phyloP scores from a whole-genome alignment of 768 basidiomycete genomes.

The Pulveroboletus sp. region DNA sequence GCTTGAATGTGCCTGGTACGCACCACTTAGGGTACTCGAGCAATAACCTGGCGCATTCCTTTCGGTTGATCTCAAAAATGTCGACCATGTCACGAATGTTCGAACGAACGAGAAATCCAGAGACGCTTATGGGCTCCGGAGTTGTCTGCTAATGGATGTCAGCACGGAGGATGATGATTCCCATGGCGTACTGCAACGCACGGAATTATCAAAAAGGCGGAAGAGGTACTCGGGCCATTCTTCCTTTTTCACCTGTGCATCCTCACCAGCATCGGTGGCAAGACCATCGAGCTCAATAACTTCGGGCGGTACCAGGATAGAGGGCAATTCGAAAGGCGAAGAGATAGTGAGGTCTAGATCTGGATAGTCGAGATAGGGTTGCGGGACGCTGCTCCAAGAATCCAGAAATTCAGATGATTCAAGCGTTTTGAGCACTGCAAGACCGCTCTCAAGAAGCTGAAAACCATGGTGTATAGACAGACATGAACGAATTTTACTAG shows the following conservation, averaged over 20 bases:
- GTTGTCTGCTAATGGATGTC: conserved; percentile 50
- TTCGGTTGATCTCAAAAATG: conserved; percentile 93
- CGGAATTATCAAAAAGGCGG: conserved; percentile 58
- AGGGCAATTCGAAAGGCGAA: conserved; percentile 63
- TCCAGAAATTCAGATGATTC: conserved; percentile 58
- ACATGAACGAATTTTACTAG: background rate
- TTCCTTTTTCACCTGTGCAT: conserved; percentile 70
- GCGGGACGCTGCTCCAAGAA: conserved; percentile 51
- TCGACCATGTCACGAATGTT: conserved; percentile 73
- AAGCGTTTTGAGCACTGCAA: conserved; percentile 58
- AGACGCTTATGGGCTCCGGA: conserved; percentile 65
- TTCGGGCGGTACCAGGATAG: conserved; percentile 83
- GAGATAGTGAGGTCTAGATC: conserved; percentile 37
- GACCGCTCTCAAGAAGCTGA: conserved; percentile 72
- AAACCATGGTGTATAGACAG: conserved; percentile 1
- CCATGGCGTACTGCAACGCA: conserved; percentile 21
- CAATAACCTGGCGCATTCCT: conserved; percentile 85
- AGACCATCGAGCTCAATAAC: conserved; percentile 75
- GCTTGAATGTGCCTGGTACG: conserved; percentile 77
- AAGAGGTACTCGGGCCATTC: conserved; percentile 77
- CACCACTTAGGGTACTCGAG: conserved; percentile 86
- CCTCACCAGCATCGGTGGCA: conserved; percentile 63
- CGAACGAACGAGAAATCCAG: conserved; percentile 77
- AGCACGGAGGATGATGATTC: background rate
- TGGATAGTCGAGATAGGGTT: conserved; percentile 55